Conservation (phyloP, 805 yeast species). For the Maudiozyma turicensis region DNA sequence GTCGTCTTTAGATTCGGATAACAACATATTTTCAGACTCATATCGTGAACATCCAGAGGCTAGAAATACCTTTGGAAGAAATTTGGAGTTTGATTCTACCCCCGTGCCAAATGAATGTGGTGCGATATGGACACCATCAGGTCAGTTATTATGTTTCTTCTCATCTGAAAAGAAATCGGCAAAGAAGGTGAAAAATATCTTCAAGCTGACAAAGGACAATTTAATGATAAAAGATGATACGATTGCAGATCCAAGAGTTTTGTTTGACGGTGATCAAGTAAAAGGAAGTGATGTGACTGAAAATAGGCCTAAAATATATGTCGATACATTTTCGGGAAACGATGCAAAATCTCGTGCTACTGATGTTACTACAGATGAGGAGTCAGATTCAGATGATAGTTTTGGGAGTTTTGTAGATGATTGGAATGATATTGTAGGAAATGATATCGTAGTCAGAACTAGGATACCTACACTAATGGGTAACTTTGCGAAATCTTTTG, state of each 20-base stretch:
- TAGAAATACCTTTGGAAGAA: conserved; percentile 10
- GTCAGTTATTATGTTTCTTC: conserved; percentile 75
- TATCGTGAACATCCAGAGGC: conserved; percentile 10
- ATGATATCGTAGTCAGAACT: conserved; percentile 41
- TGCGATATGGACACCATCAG: conserved; percentile 75
- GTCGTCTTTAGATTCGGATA: conserved; percentile 33
- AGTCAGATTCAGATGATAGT: conserved; percentile 21
- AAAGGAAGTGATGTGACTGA: not conserved
- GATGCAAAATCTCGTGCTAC: conserved; percentile 5
- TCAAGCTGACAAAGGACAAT: conserved; percentile 18
- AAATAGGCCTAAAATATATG: conserved; percentile 26
- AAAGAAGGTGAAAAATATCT: conserved; percentile 30
- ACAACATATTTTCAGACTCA: conserved; percentile 29
- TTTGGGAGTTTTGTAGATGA: conserved; percentile 59
- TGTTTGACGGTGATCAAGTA: conserved; percentile 1
- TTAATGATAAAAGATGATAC: conserved; percentile 15
- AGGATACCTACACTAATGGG: conserved; percentile 41
- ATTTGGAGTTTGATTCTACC: conserved; percentile 53
- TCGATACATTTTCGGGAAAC: conserved; percentile 20
- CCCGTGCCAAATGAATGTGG: conserved; percentile 94
- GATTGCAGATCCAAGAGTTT: not conserved
- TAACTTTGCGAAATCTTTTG: conserved; percentile 19
- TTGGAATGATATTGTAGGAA: conserved; percentile 54
- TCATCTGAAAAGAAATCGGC: conserved; percentile 41
- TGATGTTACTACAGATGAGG: conserved; percentile 21